Base-by-base conservation (phyloP, 2,329 filamentous ascomycete genomes). In the Geosmithia flava region DNA sequence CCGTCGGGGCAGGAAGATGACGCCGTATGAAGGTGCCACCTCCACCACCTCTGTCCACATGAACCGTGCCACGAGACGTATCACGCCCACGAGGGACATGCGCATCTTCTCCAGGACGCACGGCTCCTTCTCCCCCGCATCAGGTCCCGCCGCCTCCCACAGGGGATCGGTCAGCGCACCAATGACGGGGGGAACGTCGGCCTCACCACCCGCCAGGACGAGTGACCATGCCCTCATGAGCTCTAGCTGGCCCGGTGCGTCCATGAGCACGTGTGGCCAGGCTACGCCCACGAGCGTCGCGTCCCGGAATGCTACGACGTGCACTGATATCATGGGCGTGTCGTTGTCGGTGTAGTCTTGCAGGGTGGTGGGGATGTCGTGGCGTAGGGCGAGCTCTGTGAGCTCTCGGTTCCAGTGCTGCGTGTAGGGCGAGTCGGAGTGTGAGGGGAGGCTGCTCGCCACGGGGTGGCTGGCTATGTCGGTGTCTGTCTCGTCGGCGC, bases 241-340 rank as follows among this genome's bases (percentile, higher is more conserved):
- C 1, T 59, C 64, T 2, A 58, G 53, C 27, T 62, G 61, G 3
- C 70, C 72, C 52, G 71, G 62, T 3, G 62, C 68, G 51, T 77
- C 74, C 49, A 68, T 66, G 6, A 75, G 55, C 0, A 66, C 67
- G 54, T 78, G 75, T 2, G 69, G 66, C 59, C 65, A 74, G 2
- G 60, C 59, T 1, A 78, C 51, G 0, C 63, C 62, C 2, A 78
- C 59, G 0, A 78, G 55, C 0, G 75, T 78, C 0, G 70, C 68
- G 49, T 79, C 68, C 3, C 53, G 55, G 54, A 78, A 78, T 0
- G 66, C 65, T 3, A 68, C 65, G 42, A 77, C 59, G 51, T 74
- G 70, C 4, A 78, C 57, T 3, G 64, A 63, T 4, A 78, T 54
- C 53, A 70, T 68, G 1, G 73, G 72, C 17, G 53, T 57, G 53